These are phyloP conservation scores for Poronia punctata DNA, from an alignment of 495 filamentous ascomycete species.

Conservation along the genomic window DNA sequence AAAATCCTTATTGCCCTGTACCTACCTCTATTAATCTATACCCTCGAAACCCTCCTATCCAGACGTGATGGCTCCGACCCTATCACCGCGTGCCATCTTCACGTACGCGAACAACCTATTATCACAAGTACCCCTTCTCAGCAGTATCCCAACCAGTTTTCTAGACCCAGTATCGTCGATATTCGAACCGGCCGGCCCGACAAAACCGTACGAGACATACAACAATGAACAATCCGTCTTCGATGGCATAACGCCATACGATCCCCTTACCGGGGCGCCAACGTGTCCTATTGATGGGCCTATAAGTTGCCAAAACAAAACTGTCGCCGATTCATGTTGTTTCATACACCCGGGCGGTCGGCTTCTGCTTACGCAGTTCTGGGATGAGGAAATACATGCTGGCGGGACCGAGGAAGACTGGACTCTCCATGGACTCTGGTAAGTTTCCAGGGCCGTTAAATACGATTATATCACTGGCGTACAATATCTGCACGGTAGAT, in stretches of 20 bases:
- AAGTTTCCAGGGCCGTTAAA: conserved; percentile 9
- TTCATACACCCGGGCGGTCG: conserved; percentile 76
- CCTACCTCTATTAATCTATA: too few species aligned
- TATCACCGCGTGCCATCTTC: conserved; percentile 10
- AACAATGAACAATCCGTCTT: conserved; percentile 4
- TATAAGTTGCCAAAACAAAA: conserved; percentile 42
- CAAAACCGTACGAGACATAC: not conserved
- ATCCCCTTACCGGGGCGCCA: conserved; percentile 28
- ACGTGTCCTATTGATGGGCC: conserved; percentile 41
- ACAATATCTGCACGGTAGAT: too few species aligned
- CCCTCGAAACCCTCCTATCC: too few species aligned
- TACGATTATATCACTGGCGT: too few species aligned
- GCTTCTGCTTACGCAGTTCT: conserved; percentile 79
- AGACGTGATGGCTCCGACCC: not conserved
- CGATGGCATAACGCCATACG: conserved; percentile 22
- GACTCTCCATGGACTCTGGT: conserved; percentile 86
- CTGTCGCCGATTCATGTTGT: conserved; percentile 61
- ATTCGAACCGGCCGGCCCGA: too few species aligned
- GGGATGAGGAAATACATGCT: conserved; percentile 66
- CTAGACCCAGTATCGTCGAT: too few species aligned
- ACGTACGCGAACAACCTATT: conserved; percentile 20
- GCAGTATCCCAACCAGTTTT: conserved; percentile 13
- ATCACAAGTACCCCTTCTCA: conserved; percentile 20
- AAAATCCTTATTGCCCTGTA: too few species aligned
- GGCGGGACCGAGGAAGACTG: conserved; percentile 65